These are phyloP conservation scores for Microcera coccophila DNA, from an alignment of 2,329 filamentous ascomycete genomes.

Conservation along the genomic window DNA sequence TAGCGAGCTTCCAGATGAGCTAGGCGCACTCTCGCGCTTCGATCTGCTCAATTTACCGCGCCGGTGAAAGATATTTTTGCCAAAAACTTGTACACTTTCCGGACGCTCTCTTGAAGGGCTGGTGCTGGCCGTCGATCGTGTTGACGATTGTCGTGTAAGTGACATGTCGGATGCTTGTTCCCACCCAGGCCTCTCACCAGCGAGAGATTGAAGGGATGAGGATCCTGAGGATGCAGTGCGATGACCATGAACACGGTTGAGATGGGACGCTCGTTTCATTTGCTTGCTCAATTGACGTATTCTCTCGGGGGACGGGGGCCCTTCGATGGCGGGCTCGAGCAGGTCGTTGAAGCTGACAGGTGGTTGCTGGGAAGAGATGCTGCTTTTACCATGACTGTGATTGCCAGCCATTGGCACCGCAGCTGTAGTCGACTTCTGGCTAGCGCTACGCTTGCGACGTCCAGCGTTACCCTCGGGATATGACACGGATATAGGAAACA, in stretches of 20 bases:
- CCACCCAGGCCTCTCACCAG: constrained; percentile 44
- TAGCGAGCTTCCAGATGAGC: constrained; percentile 46
- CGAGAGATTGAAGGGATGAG: constrained; percentile 49
- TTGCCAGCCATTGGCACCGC: constrained; percentile 4
- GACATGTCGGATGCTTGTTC: constrained; percentile 47
- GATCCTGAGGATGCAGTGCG: constrained; percentile 51
- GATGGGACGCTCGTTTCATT: constrained; percentile 51
- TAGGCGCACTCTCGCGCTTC: constrained; percentile 46
- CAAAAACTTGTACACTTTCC: constrained; percentile 57
- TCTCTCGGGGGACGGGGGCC: constrained; percentile 57
- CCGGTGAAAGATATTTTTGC: constrained; percentile 57
- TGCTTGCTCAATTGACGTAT: constrained; percentile 57
- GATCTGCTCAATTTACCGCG: constrained; percentile 44
- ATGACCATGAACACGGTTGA: constrained; percentile 30
- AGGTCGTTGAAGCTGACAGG: constrained; percentile 38
- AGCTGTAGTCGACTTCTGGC: constrained; percentile 10
- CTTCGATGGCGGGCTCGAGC: constrained; percentile 56
- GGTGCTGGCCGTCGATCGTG: constrained; percentile 51
- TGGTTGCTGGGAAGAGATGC: constrained; percentile 14
- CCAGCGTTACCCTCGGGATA: constrained; percentile 25
- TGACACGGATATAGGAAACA: constrained; percentile 26
- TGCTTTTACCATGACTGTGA: constrained; percentile 7
- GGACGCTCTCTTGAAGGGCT: constrained; percentile 52
- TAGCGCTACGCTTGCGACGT: constrained; percentile 17
- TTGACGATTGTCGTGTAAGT: constrained; percentile 55